Evolutionary conservation across 1,284 basidiomycete species (phyloP).

Genomic region (Volvariella volvacea): DNA sequence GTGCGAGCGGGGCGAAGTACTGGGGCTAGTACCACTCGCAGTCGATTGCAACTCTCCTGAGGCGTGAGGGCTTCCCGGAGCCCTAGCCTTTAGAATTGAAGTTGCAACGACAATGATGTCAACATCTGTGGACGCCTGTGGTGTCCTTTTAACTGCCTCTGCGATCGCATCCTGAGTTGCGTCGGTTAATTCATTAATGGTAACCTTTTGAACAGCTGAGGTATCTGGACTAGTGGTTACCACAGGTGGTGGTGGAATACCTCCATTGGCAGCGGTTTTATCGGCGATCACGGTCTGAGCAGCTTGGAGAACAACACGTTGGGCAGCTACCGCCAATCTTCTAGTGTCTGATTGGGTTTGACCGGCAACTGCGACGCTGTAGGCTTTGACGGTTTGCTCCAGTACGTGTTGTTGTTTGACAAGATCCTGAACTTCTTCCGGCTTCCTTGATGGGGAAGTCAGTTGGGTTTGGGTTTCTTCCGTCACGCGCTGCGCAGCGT

Average conservation of each 20-base stretch:
- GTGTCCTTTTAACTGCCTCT: slow-evolving; percentile 59
- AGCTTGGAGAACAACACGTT: slow-evolving; percentile 72
- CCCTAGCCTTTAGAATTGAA: slow-evolving; percentile 41
- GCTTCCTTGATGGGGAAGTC: slow-evolving; percentile 36
- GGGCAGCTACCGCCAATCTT: slow-evolving; percentile 60
- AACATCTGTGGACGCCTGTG: slow-evolving; percentile 55
- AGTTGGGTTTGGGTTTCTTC: slow-evolving; percentile 66
- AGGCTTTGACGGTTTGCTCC: slow-evolving; percentile 68
- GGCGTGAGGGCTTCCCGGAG: slow-evolving; percentile 16
- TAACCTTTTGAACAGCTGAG: slow-evolving; percentile 48
- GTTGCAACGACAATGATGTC: slow-evolving; percentile 64
- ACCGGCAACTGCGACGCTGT: slow-evolving; percentile 58
- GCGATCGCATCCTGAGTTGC: slow-evolving; percentile 71
- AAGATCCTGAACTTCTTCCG: slow-evolving; percentile 54
- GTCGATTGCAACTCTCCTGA: slow-evolving; percentile 7
- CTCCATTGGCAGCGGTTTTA: slow-evolving; percentile 29
- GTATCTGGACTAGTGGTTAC: slow-evolving; percentile 15
- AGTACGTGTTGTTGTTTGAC: slow-evolving; percentile 76
- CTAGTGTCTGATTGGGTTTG: slow-evolving; percentile 37
- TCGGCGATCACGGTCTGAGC: slow-evolving; percentile 49
- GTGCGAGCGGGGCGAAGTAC: not conserved
- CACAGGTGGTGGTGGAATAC: slow-evolving; percentile 24
- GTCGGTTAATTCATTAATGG: slow-evolving; percentile 69
- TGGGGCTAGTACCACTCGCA: slow-evolving; percentile 4
- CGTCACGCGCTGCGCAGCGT: slow-evolving; percentile 67